These are phyloP conservation scores for Hura crepitans DNA, from an alignment of 441 rosid genomes.

Conservation along the genomic window DNA sequence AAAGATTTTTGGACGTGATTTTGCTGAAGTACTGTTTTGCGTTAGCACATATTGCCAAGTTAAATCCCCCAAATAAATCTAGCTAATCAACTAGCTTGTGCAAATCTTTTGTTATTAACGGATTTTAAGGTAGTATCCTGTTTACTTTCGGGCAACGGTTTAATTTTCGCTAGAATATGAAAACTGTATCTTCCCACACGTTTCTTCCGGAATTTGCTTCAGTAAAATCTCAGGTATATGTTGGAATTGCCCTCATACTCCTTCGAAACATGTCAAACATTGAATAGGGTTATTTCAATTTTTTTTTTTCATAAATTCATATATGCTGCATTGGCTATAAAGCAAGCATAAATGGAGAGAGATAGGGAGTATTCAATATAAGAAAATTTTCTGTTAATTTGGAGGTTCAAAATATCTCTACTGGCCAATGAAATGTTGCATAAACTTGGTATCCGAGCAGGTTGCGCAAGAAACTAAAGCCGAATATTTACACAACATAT, in stretches of 20 bases:
- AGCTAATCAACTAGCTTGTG: neutral
- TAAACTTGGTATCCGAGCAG: conserved; percentile 8
- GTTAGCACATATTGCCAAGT: neutral
- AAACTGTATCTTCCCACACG: neutral
- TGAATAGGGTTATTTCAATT: neutral
- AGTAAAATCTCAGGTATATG: neutral
- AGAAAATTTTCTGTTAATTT: conserved; percentile 15
- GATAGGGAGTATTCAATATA: neutral
- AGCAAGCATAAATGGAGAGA: neutral
- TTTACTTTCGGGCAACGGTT: neutral
- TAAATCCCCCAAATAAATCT: neutral
- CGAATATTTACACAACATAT: conserved; percentile 29
- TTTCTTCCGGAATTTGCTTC: neutral
- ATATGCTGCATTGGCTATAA: neutral
- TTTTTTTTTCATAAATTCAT: neutral
- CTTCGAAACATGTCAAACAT: neutral
- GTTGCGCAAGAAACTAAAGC: conserved; percentile 4
- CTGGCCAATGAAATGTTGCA: neutral
- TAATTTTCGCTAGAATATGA: neutral
- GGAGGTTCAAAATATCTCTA: neutral
- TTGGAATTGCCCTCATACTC: neutral
- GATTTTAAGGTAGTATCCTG: too few species aligned
- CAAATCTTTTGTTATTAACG: too few species aligned
- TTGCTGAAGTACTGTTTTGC: too few species aligned
- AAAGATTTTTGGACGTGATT: neutral